Conservation (phyloP, 2,329 filamentous ascomycete genomes). For the Bisporella sp. region DNA sequence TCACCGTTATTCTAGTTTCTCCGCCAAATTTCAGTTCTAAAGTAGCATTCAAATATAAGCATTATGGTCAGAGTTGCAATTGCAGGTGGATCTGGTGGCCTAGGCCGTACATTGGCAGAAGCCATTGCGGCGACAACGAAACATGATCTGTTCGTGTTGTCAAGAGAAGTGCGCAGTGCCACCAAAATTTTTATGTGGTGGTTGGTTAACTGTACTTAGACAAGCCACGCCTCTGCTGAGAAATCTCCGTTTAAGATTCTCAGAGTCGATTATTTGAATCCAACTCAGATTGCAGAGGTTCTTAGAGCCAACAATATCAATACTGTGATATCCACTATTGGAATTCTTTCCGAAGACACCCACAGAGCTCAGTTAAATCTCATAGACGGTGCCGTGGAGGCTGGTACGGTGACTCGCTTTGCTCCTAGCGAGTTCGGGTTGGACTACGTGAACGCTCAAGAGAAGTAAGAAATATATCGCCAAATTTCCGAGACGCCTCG, state of each 20-base stretch:
- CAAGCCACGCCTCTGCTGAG: too few species aligned
- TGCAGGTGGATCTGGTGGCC: not conserved
- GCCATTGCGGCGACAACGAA: not conserved
- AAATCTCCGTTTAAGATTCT: too few species aligned
- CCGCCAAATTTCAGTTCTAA: too few species aligned
- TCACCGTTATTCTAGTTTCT: too few species aligned
- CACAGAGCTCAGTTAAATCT: not conserved
- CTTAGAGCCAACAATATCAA: not conserved
- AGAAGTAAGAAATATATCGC: not conserved
- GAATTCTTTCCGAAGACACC: not conserved
- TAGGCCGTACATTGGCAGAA: not conserved
- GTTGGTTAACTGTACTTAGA: too few species aligned
- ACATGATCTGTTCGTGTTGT: not conserved
- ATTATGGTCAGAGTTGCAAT: not conserved
- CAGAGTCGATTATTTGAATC: not conserved
- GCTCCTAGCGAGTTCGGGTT: not conserved
- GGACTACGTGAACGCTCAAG: not conserved
- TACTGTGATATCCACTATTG: not conserved
- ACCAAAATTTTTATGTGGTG: too few species aligned
- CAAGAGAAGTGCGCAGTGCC: not conserved
- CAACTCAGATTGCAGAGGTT: not conserved
- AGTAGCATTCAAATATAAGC: not conserved
- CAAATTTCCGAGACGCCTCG: not conserved
- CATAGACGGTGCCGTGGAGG: not conserved
- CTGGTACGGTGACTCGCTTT: not conserved